Base-by-base conservation (phyloP, 164 flowering plant genomes). In the Vitis cinerea region DNA sequence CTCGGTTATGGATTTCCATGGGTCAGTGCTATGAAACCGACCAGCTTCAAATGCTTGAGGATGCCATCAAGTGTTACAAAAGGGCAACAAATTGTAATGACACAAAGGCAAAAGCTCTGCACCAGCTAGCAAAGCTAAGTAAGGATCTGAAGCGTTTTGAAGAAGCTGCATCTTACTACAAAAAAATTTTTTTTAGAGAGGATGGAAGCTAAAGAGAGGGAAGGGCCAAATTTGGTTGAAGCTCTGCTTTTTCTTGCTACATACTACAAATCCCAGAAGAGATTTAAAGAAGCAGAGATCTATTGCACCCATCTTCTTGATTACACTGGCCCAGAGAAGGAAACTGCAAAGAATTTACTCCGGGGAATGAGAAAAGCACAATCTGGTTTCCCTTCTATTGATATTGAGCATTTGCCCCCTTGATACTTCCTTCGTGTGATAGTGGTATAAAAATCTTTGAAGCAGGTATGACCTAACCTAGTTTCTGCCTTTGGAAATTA, bases 1-100 rank as follows among this genome's bases (percentile, higher is more conserved):
- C 93, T 56, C 86, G 98, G 71, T 66, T 93, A 72, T 96, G 98
- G 98, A 92, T 90, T 68, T 97, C 98, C 59, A 93, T 93, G 99
- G 98, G 94, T 68, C 90, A 90, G 69, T 96, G 99, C 77, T 96
- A 92, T 65, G 95, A 92, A 73, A 83, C 91, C 10, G 97, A 92
- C 27, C 91, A 90, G 79, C 91, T 96, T 70, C 86, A 75, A 73
- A 88, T 92, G 97, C 87, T 86, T 54, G 99, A 96, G 79, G 98
- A 93, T 68, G 98, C 99, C 57, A 88, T 93, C 61, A 92, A 90
- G 81, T 93, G 99, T 74, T 93, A 93, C 70, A 86, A 62, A 77
- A 84, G 97, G 77, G 92, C 97, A 17, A 96, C 82, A 27, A 82
- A 83, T 62, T 86, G 91, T 81, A 84, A 92, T 77, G 99, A 96